A percentile compares a stretch with the other conserved stretches of the same genome.
Conservation (phyloP, 176 grass and related monocot genomes). For the Triticum timopheevii region DNA sequence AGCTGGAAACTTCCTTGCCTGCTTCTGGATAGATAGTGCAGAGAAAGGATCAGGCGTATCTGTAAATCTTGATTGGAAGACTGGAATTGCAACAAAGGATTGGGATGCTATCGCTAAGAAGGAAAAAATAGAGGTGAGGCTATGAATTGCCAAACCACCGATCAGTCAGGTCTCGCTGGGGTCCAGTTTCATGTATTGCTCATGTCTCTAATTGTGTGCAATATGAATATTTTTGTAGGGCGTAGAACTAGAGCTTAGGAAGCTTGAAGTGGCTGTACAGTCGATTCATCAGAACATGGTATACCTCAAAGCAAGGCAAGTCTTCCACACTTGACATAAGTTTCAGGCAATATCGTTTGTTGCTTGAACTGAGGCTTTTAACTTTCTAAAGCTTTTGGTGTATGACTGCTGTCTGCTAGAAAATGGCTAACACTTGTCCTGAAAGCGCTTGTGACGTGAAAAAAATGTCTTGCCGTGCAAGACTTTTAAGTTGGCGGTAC, state of each 20-base stretch:
- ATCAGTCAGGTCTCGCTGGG: background rate
- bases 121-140: constrained; percentile 81
- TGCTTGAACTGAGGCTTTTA: background rate
- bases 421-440: background rate
- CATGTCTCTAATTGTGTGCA: background rate
- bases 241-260: constrained; percentile 75
- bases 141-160: constrained; percentile 9
- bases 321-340: background rate
- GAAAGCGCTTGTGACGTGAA: background rate
- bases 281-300: constrained; percentile 80
- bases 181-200: constrained; percentile 12
- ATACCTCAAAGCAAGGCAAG: constrained; percentile 72
- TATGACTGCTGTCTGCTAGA: background rate
- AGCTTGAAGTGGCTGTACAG: constrained; percentile 72
- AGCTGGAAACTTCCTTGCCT: constrained; percentile 78
- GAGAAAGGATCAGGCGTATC: constrained; percentile 52
- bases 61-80: constrained; percentile 87
- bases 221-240: constrained; percentile 47
- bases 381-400: background rate
- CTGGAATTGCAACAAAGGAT: constrained; percentile 84
- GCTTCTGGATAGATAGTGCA: constrained; percentile 79
- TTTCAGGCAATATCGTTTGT: background rate
- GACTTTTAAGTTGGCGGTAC: background rate
- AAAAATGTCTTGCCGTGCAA: background rate
- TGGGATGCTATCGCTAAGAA: constrained; percentile 92